Evolutionary conservation across 2,329 filamentous ascomycete species (phyloP), one percentile per base, ranked within the genome.

Genomic region (Fusarium mexicanum): DNA sequence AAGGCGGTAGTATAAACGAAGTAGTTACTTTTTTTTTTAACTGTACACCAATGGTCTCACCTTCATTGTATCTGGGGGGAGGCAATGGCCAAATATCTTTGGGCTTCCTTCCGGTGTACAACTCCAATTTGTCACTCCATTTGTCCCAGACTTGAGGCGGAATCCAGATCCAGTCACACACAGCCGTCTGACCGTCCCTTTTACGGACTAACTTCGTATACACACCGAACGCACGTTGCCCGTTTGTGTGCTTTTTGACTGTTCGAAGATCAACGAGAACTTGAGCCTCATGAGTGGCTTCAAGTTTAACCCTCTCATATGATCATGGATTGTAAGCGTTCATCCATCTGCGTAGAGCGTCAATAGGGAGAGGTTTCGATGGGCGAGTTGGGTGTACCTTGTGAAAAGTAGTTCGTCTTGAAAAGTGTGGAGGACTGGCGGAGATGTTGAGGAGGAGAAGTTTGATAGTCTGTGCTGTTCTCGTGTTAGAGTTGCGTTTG

Each of bases 251-350:
- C 22, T 41, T 14, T 14, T 41, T n/a, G 13, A 41, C 40, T 9
- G 4, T 5, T 41, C 0, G 1, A 41, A 41, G 10, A 38, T 20
- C 3, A 38, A 38, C 18, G 6, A 38, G 2, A 38, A 38, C 18
- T 38, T 38, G 1, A 3, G 2, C 37, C 18, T 38, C 37, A 11
- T 0, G 9, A 38, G 2, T 38, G 18, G 37, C 9, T 3, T 1
- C 37, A 10, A 38, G 2, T 38, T 38, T 38, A 2, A 38, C 37
- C 5, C 37, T 20, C 5, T 7, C 0, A 38, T 7, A 38, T 20
- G 18, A 38, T 38, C 37, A 38, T 38, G 17, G 6, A 38, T 41
- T 41, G 40, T 41, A 13, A n/a, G 7, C 40, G 20, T 13, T 41
- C 13, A 41, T 41, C 40, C 40, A n/a, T 41, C 40, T 41, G 40